Evolutionary conservation across 208 protist genomes (phyloP), one percentile per base, ranked within the genome.

Genomic region (Herpetomonas muscarum): DNA sequence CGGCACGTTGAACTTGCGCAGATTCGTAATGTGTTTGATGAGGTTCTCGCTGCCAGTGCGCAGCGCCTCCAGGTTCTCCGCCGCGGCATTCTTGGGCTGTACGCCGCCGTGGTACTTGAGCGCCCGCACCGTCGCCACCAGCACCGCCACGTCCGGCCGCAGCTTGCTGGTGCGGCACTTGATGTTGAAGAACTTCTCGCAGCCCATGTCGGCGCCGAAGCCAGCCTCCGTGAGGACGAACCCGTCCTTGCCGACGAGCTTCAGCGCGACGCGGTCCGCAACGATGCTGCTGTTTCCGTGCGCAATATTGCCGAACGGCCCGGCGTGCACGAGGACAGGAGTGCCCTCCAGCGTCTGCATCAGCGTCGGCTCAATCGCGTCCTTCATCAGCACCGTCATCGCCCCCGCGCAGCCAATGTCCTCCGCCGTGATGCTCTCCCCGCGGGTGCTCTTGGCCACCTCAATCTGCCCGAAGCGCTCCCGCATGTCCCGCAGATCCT

Each of bases 231-330:
- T 99, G 6, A 99, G 72, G 48, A 99, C 97, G 56, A 96, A 98
- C 51, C 97, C 97, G 51, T 98, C 82, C 25, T 72, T n/a, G 22
- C 96, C 97, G 37, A 85, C 97, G 1, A 99, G 73, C 88, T 98
- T 97, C 1, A 99, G 79, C 0, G 92, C 97, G 64, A 97, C 92
- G 53, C 79, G 74, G 68, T 98, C 98, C 24, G 97, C 97, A 46
- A 99, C 76, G 61, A 99, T 97, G 55, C 90, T 97, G 48, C 84
- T 97, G 79, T 99, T 99, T 45, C 98, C 98, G 78, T 99, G 97
- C 15, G 98, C 98, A 69, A 99, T 99, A 70, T 99, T 99, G 53
- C 97, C 98, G 60, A 99, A 99, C 10, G 98, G 98, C 39, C 98
- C 98, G 13, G 94, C 96, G 77, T 99, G 97, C 29, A 99, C 97